Conservation (phyloP, 306 rosid genomes). For the Trifolium dubium region DNA sequence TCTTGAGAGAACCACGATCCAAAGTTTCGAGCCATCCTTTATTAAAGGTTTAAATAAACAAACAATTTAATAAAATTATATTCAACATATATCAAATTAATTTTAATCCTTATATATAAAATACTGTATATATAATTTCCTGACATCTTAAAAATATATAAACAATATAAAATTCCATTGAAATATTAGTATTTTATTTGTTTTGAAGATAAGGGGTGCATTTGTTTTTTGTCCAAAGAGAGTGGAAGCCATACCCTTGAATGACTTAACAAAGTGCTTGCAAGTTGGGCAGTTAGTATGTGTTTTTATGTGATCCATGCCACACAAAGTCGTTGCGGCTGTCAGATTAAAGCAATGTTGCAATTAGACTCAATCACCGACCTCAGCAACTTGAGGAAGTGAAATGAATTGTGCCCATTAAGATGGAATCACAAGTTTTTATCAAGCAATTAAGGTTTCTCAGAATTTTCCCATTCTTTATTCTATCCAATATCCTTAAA, state of each 20-base stretch:
- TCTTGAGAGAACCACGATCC: too few relatives aligned
- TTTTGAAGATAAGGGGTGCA: conserved; percentile 31
- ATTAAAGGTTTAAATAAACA: too few relatives aligned
- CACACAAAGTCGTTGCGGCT: conserved; percentile 33
- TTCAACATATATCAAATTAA: too few relatives aligned
- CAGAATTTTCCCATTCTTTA: conserved; percentile 32
- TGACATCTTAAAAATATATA: too few relatives aligned
- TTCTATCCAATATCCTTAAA: conserved; percentile 5
- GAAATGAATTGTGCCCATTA: conserved; percentile 29
- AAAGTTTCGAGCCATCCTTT: too few relatives aligned
- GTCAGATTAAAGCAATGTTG: conserved; percentile 41
- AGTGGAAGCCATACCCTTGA: conserved; percentile 35
- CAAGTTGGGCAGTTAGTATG: conserved; percentile 36
- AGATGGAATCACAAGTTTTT: conserved; percentile 10
- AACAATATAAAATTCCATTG: neutral
- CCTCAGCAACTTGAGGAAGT: conserved; percentile 19
- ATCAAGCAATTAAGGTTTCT: neutral
- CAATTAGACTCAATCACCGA: conserved; percentile 15
- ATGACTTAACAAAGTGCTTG: conserved; percentile 21
- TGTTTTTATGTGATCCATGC: conserved; percentile 21
- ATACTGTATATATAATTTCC: too few relatives aligned
- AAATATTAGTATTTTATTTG: conserved; percentile 1
- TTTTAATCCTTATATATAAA: too few relatives aligned
- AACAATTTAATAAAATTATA: too few relatives aligned
- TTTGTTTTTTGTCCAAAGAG: neutral